phyloP scores from a whole-genome alignment of 768 basidiomycete species.

The Naganishia vishniacii region DNA sequence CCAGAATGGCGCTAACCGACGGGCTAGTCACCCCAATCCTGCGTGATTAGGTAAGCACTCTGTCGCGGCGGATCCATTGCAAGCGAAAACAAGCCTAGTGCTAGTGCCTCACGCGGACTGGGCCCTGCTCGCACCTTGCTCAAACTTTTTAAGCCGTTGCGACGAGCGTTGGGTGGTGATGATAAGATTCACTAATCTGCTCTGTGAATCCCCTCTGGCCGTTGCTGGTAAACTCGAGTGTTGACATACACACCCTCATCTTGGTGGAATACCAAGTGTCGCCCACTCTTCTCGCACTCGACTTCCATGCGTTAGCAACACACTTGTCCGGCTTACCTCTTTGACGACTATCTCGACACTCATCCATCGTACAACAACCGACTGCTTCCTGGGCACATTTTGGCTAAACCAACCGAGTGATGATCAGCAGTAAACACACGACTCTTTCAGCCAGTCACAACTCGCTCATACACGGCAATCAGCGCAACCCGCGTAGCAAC shows the following conservation, averaged over 20 bases:
- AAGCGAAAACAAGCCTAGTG: too few species aligned
- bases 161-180: too few species aligned
- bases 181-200: too few species aligned
- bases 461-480: conserved; percentile 8
- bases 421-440: conserved; percentile 15
- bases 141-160: too few species aligned
- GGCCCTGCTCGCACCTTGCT: background rate
- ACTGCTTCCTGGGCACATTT: conserved; percentile 4
- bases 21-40: too few species aligned
- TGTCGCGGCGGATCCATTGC: too few species aligned
- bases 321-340: too few species aligned
- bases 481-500: background rate
- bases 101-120: background rate
- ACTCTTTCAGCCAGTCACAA: conserved; percentile 20
- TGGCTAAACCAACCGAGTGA: conserved; percentile 3
- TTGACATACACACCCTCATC: background rate
- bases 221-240: too few species aligned
- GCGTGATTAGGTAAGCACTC: conserved; percentile 10
- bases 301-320: conserved; percentile 20
- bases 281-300: too few species aligned
- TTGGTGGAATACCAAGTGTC: too few species aligned
- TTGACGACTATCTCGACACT: too few species aligned
- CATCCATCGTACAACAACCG: background rate
- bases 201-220: background rate
- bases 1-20: too few species aligned